Conservation (phyloP, 495 filamentous ascomycete genomes). For the Podospora anserina region DNA sequence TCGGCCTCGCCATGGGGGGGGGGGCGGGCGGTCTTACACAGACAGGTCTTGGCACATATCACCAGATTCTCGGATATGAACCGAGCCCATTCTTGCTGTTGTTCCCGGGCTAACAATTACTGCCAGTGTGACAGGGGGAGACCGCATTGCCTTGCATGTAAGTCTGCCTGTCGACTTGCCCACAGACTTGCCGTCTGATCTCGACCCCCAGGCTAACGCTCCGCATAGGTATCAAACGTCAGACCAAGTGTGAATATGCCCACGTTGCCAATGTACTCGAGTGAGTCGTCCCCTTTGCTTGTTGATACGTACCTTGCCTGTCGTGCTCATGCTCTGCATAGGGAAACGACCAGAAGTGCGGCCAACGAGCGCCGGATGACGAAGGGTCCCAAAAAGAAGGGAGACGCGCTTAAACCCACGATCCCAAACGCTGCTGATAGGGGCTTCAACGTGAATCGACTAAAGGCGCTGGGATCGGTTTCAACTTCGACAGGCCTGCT, state of each 20-base stretch:
- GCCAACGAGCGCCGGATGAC: constrained; percentile 56
- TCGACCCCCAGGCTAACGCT: background rate
- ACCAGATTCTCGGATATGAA: background rate
- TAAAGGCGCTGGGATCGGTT: constrained; percentile 40
- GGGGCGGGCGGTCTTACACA: background rate
- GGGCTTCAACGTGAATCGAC: constrained; percentile 37
- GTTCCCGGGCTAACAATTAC: constrained; percentile 11
- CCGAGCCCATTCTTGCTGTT: background rate
- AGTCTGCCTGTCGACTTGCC: constrained; percentile 27
- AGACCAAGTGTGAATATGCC: constrained; percentile 67
- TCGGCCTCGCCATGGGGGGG: no score
- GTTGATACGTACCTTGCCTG: background rate
- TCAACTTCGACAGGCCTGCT: constrained; percentile 57
- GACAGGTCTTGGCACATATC: background rate
- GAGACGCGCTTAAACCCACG: constrained; percentile 24
- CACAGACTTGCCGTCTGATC: background rate
- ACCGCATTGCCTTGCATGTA: constrained; percentile 65
- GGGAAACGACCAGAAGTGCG: constrained; percentile 48
- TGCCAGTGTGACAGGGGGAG: constrained; percentile 56
- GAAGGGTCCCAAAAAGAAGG: constrained; percentile 52
- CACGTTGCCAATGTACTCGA: constrained; percentile 65
- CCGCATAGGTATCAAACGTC: constrained; percentile 57
- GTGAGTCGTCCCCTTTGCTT: constrained; percentile 38
- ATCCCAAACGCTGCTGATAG: constrained; percentile 49
- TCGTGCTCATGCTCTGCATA: constrained; percentile 19